Percentiles rank a stretch among this genome's conserved stretches.
Conservation (phyloP, 177 flowering plant genomes). For the Vitis hybrid region DNA sequence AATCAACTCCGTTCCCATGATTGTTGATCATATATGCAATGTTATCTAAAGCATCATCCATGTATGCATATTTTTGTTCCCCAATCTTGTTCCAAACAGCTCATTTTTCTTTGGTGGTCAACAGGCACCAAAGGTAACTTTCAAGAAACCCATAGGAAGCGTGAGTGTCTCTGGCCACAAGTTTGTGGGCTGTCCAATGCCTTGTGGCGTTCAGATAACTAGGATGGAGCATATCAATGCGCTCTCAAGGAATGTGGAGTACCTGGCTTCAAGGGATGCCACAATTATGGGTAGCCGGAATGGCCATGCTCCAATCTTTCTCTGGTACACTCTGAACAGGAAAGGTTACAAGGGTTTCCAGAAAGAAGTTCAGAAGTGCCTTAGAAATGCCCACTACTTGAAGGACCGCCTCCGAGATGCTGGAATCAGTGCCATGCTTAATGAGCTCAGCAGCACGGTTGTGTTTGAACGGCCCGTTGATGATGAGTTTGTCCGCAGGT, state of each 20-base stretch:
- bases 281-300: slow-evolving; percentile 99
- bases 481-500: slow-evolving; percentile 83
- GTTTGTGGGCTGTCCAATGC: slow-evolving; percentile 99
- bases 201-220: slow-evolving; percentile 96
- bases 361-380: slow-evolving; percentile 97
- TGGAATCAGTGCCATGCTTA: slow-evolving; percentile 94
- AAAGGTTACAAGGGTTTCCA: slow-evolving; percentile 97
- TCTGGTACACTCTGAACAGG: slow-evolving; percentile 93
- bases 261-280: slow-evolving; percentile 97
- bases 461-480: slow-evolving; percentile 90
- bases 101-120: slow-evolving; percentile 15
- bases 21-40: no score
- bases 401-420: slow-evolving; percentile 68
- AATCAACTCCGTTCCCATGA: no score
- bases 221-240: slow-evolving; percentile 87
- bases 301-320: slow-evolving; percentile 97
- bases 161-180: slow-evolving; percentile 99
- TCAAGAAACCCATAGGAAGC: slow-evolving; percentile 98
- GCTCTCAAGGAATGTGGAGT: slow-evolving; percentile 91
- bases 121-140: slow-evolving; percentile 94
- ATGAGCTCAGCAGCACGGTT: slow-evolving; percentile 97
- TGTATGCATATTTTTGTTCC: not conserved
- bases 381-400: slow-evolving; percentile 91
- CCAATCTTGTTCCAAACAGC: not conserved
- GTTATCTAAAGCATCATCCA: no score